These are phyloP conservation scores for Leccinum broughii DNA, from an alignment of 768 basidiomycete species.

Conservation along the genomic window DNA sequence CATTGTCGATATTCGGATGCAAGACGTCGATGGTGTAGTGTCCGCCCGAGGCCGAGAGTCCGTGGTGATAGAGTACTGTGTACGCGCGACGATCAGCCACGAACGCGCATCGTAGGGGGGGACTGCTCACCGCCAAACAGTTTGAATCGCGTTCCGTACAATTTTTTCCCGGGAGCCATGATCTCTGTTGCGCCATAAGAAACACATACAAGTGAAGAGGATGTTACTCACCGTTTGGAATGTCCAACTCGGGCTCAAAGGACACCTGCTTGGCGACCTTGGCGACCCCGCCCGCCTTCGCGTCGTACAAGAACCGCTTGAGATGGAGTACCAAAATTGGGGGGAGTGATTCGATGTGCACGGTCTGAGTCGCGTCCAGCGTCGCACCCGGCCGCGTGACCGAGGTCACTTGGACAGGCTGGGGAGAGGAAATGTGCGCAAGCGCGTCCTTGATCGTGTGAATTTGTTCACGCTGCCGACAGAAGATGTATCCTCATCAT, in stretches of 20 bases:
- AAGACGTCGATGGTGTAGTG: slow-evolving; percentile 94
- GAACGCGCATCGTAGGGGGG: accelerated
- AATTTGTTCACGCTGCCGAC: slow-evolving; percentile 63
- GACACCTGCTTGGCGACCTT: slow-evolving; percentile 83
- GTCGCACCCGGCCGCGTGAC: slow-evolving; percentile 55
- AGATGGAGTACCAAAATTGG: slow-evolving; percentile 85
- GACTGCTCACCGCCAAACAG: slow-evolving; percentile 73
- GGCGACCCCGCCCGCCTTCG: slow-evolving; percentile 68
- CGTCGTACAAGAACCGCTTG: slow-evolving; percentile 90
- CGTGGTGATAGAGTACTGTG: slow-evolving; percentile 90
- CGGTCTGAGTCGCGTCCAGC: slow-evolving; percentile 71
- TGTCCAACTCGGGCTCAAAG: slow-evolving; percentile 76
- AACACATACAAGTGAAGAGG: not conserved
- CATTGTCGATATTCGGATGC: slow-evolving; percentile 70
- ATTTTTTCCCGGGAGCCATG: slow-evolving; percentile 52
- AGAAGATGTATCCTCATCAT: not conserved
- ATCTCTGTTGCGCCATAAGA: slow-evolving; percentile 44
- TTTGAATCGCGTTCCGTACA: slow-evolving; percentile 61
- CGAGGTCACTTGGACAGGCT: slow-evolving; percentile 71
- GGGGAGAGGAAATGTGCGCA: slow-evolving; percentile 71
- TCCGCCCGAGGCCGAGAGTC: slow-evolving; percentile 84
- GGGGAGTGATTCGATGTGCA: slow-evolving; percentile 80
- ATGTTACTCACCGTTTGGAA: slow-evolving; percentile 57
- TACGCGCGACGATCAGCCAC: not conserved
- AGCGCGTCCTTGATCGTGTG: slow-evolving; percentile 84